These are phyloP conservation scores for Paracoccidioides lutzii DNA, from an alignment of 2,329 filamentous ascomycete species.

Conservation along the genomic window DNA sequence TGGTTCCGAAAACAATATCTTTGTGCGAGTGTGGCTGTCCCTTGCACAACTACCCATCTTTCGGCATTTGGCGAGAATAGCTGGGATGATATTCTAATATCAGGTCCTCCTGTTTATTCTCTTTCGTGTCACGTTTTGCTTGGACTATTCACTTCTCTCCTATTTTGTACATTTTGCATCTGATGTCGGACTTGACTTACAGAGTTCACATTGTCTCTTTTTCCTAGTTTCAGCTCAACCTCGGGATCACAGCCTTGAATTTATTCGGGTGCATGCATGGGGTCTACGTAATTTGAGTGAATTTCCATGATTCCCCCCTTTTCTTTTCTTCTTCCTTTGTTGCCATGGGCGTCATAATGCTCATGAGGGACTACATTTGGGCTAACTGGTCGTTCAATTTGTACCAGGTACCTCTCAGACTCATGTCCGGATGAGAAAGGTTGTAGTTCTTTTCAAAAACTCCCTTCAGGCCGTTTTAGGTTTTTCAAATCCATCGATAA, in stretches of 20 bases:
- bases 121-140: background rate
- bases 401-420: slow-evolving; percentile 1
- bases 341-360: background rate
- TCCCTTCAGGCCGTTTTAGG: background rate
- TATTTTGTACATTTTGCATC: background rate
- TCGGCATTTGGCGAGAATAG: background rate
- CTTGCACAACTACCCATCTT: background rate
- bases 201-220: background rate
- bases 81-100: background rate
- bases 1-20: background rate
- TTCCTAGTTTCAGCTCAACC: background rate
- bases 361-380: background rate
- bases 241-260: background rate
- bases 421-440: background rate
- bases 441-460: background rate
- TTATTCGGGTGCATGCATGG: background rate
- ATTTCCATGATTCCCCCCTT: background rate
- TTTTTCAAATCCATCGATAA: background rate
- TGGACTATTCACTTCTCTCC: background rate
- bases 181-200: background rate
- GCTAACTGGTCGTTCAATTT: background rate
- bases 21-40: slow-evolving; percentile 2
- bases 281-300: background rate
- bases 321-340: background rate
- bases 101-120: background rate